These are phyloP conservation scores for Pseudoscleropodium purum DNA, from an alignment of 225 moss, liverwort and hornwort species.

Conservation along the genomic window DNA sequence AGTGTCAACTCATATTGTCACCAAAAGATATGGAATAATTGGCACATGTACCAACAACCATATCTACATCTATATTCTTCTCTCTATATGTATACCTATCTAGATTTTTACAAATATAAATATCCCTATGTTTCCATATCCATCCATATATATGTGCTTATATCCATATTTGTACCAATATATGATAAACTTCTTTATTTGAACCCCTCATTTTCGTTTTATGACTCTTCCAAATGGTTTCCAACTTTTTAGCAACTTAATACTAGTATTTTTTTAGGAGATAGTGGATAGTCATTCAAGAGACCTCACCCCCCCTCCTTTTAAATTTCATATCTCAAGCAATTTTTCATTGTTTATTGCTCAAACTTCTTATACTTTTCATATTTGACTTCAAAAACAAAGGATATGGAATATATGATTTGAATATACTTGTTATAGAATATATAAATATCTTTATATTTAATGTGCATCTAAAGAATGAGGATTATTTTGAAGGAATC, in stretches of 20 bases:
- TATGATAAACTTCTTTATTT: neutral
- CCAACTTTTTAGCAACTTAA: neutral
- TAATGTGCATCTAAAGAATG: fast-evolving
- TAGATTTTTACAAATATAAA: neutral
- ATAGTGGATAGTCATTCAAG: neutral
- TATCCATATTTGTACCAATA: neutral
- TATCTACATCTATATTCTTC: no score
- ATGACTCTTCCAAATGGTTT: fast-evolving
- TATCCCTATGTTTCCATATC: neutral
- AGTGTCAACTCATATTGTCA: no score
- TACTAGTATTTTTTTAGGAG: fast-evolving
- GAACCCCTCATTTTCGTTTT: neutral
- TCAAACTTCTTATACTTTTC: neutral
- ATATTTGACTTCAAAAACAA: neutral
- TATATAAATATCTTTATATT: no score
- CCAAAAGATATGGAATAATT: neutral
- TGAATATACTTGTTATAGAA: fast-evolving
- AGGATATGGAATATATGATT: neutral
- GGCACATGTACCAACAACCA: neutral
- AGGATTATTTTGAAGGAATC: fast-evolving
- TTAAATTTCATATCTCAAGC: neutral
- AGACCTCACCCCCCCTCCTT: neutral
- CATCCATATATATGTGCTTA: neutral
- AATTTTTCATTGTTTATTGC: neutral
- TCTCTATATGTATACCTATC: neutral